These are phyloP conservation scores for Cyberlindnera nakhonratchasimensis DNA, from an alignment of 805 yeast species.

Conservation along the genomic window DNA sequence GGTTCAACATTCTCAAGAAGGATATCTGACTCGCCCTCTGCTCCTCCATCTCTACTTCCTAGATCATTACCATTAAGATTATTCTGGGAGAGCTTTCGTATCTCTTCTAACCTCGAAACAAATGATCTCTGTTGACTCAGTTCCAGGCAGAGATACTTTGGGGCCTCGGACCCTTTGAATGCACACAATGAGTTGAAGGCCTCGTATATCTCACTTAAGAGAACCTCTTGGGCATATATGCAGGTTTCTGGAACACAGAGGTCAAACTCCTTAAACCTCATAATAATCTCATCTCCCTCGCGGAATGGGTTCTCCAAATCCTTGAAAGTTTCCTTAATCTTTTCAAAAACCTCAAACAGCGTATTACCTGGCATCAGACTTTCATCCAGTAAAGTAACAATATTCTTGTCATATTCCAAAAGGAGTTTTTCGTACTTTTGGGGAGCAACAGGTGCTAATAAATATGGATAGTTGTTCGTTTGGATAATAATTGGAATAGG, in stretches of 20 bases:
- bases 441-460: conserved; percentile 19
- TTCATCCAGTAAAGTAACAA: conserved; percentile 22
- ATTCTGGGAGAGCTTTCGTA: conserved; percentile 6
- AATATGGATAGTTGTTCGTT: conserved; percentile 20
- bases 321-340: conserved; percentile 19
- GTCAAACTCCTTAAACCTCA: conserved; percentile 23
- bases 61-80: background rate
- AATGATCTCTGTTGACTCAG: conserved; percentile 18
- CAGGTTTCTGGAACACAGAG: conserved; percentile 19
- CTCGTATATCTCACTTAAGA: conserved; percentile 18
- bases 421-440: conserved; percentile 6
- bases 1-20: too few species aligned
- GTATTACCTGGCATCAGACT: conserved; percentile 14
- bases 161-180: conserved; percentile 6
- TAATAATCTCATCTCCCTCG: conserved; percentile 18
- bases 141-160: conserved; percentile 15
- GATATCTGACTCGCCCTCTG: too few species aligned
- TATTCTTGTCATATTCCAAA: conserved; percentile 12
- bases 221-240: conserved; percentile 18
- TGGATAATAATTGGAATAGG: conserved; percentile 23
- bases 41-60: conserved; percentile 1
- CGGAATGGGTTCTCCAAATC: conserved; percentile 20
- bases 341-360: conserved; percentile 17
- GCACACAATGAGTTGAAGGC: conserved; percentile 14
- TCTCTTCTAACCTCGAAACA: conserved; percentile 13